Base-by-base conservation (phyloP, 352 stramenopile genomes). In the Hyaloperonospora brassicae region DNA sequence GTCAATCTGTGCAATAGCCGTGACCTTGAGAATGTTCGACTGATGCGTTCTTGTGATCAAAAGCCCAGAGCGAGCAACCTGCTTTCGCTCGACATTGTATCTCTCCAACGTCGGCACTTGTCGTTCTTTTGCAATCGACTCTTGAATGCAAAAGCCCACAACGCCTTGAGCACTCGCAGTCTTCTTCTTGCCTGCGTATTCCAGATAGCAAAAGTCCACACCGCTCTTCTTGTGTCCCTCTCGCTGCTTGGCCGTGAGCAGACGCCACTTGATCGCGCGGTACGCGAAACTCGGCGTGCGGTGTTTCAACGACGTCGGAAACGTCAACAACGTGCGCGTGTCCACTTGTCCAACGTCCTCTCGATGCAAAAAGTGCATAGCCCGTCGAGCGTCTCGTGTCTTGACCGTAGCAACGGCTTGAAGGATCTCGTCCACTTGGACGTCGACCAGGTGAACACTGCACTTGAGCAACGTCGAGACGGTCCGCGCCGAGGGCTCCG, bases 61-160 rank as follows among this genome's bases (percentile, higher is more conserved):
- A 42, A 93, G 73, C 13, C 83, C 83, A 0, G 79, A 81, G 7
- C 78, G 79, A 17, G 75, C 65, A 4, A 90, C 50, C 21, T 72
- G 61, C 25, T 73, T 79, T 12, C 83, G 68, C 47, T 72, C 45
- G 55, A 93, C 72, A 44, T 83, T 76, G 47, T 79, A 87, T 41
- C 67, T 56, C 43, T 86, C 75, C 6, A 93, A 63, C 3, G 75
- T 66, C 13, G 83, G 80, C 24, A 90, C 76, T 50, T 90, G 67
- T 40, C 72, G 67, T 13, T 86, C 76, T 25, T 65, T 62, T 7
- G 70, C 50, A 55, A 91, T 75, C 0, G 72, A 84, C 22, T 93
- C 77, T 55, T 93, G 83, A 6, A 93, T 59, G 42, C 77, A 89
- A 57, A 89, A 93, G 24, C 76, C 83, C 23, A 93, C 65, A 8